Evolutionary conservation across 441 rosid genomes (phyloP).

Genomic region (Gossypium schwendimanii): DNA sequence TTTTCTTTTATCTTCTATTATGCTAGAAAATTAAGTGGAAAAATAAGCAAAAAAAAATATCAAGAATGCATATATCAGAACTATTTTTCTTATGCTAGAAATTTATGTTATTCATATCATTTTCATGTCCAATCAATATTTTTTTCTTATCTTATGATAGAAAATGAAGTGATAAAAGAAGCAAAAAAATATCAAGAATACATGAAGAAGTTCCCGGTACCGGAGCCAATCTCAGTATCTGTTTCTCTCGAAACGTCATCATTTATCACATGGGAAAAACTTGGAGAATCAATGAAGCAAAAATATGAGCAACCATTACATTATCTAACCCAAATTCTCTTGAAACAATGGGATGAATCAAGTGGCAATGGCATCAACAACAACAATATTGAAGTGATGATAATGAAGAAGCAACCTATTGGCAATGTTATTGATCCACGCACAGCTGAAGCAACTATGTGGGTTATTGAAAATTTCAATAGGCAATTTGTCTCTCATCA

Average conservation of each 20-base stretch:
- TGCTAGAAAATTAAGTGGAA: background rate
- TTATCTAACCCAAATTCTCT: conserved; percentile 14
- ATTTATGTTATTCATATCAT: too few species aligned
- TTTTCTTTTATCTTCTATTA: background rate
- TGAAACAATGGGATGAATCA: conserved; percentile 25
- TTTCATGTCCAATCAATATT: background rate
- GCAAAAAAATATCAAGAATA: conserved; percentile 18
- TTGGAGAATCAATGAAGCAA: conserved; percentile 16
- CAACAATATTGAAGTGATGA: background rate
- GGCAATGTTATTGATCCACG: conserved; percentile 4
- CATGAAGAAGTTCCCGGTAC: conserved; percentile 19
- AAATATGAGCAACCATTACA: conserved; percentile 26
- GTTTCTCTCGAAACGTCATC: background rate
- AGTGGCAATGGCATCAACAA: background rate
- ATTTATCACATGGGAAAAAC: conserved; percentile 19
- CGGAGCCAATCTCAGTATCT: conserved; percentile 6
- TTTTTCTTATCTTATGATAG: background rate
- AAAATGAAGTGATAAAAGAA: background rate
- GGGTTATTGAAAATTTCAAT: conserved; percentile 23
- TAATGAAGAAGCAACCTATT: background rate
- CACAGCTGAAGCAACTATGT: conserved; percentile 19
- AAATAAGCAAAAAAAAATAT: conserved; percentile 11
- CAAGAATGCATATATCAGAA: conserved; percentile 10
- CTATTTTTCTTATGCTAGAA: too few species aligned
- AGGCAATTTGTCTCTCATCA: conserved; percentile 16